Base-by-base conservation (phyloP, 208 protist genomes). In the Lotmaria passim region DNA sequence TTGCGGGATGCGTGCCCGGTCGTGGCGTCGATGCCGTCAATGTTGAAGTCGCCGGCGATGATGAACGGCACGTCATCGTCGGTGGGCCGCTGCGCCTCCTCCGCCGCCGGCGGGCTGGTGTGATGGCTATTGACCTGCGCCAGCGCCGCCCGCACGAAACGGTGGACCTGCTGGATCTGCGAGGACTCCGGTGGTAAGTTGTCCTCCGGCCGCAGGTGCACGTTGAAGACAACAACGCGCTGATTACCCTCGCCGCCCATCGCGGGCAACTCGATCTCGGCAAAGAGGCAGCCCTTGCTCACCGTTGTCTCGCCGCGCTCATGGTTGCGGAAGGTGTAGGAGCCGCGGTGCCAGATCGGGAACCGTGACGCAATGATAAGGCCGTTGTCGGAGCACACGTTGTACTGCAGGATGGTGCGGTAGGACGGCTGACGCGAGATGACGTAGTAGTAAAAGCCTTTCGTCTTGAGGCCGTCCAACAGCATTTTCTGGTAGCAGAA, bases 361-460 rank as follows among this genome's bases (percentile, higher is more conserved):
- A 90, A 94, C 2, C 88, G 81, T 2, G 92, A 97, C 23, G 85
- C 89, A 34, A 97, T 95, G 58, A 97, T 67, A 17, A 97, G 85
- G 26, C 92, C 92, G 69, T 86, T 97, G 72, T 95, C 89, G 0
- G 89, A 93, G 44, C 85, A 67, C 17, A 95, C 78, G 60, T 82
- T 87, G 61, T 93, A 75, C 34, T 75, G 81, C 52, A 94, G n/a
- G 77, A 97, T 92, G 17, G 89, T 94, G 51, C 65, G 33, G 69
- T 94, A 95, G 12, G 88, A 94, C 26, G 89, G 90, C 71, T 94
- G 89, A 12, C 87, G 86, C 0, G 90, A 89, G 30, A 92, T 89
- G 30, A 93, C 90, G 60, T 95, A 94, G 78, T 97, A 80, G 39
- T 72, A 69, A 65, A 95, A 94, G 2, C 92, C 92, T 51, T 83